Evolutionary conservation across 495 filamentous ascomycete species (phyloP), one percentile per base, ranked within the genome.

Genomic region (Penicillium paradoxum): DNA sequence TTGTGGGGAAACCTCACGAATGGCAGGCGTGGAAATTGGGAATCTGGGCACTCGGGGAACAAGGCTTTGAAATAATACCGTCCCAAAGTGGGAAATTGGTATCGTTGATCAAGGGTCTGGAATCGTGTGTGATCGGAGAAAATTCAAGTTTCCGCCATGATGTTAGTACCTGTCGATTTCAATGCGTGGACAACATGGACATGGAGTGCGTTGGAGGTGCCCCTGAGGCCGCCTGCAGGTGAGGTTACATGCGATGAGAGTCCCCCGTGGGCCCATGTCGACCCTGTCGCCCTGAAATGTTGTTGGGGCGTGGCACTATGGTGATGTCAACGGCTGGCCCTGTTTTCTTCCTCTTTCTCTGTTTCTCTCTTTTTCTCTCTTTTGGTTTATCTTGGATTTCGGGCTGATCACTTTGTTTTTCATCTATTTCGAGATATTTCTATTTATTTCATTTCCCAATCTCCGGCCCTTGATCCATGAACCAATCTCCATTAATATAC

Each of bases 1-100:
- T 13, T 58, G 60, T 59, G 60, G 63, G 60, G 60, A 63, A 66
- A 63, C 57, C 50, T 58, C 55, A 39, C 60, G 55, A 66, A 64
- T 66, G 33, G 54, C 11, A 62, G 37, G 14, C 34, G 34, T 33
- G 37, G 33, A 44, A 15, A 51, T 37, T 27, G 13, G 37, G n/a
- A 37, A 34, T n/a, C n/a, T n/a, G n/a, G n/a, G n/a, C n/a, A n/a
- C n/a, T n/a, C n/a, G n/a, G n/a, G n/a, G n/a, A n/a, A n/a, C n/a
- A n/a, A n/a, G n/a, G n/a, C n/a, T n/a, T n/a, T n/a, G n/a, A n/a
- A n/a, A n/a, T n/a, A n/a, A n/a, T n/a, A n/a, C n/a, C n/a, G n/a
- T n/a, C n/a, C n/a, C n/a, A n/a, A n/a, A n/a, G n/a, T 27, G 6
- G 29, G 53, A 30, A 41, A 17, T 18, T 7, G 24, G 24, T 27